Percentiles rank a stretch among this genome's conserved stretches.
These are phyloP conservation scores for Mycena alexandri DNA, from an alignment of 768 basidiomycete genomes.

Conservation along the genomic window DNA sequence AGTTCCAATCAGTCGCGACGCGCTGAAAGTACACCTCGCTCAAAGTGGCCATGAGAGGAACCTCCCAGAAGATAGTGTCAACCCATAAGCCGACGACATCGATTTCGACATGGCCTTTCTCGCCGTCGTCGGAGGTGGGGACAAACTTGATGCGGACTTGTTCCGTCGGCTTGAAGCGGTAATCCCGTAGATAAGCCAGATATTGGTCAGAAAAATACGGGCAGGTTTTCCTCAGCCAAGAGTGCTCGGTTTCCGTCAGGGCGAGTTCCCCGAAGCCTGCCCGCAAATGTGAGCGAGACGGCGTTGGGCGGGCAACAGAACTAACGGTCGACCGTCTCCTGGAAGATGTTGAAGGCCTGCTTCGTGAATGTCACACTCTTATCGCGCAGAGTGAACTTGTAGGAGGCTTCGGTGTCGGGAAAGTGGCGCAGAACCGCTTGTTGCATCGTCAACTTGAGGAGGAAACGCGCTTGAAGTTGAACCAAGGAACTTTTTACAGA, in stretches of 20 bases:
- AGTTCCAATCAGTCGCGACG: slow-evolving; percentile 84
- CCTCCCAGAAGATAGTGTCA: slow-evolving; percentile 95
- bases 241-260: slow-evolving; percentile 71
- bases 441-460: slow-evolving; percentile 90
- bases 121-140: slow-evolving; percentile 64
- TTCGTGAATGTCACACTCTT: slow-evolving; percentile 73
- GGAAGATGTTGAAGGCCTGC: slow-evolving; percentile 71
- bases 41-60: slow-evolving; percentile 92
- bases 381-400: slow-evolving; percentile 87
- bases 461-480: slow-evolving; percentile 13
- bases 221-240: slow-evolving; percentile 76
- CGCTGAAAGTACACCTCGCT: slow-evolving; percentile 90
- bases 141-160: slow-evolving; percentile 77
- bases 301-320: slow-evolving; percentile 30
- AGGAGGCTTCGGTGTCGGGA: slow-evolving; percentile 75
- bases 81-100: slow-evolving; percentile 80
- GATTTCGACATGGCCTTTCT: slow-evolving; percentile 77
- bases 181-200: slow-evolving; percentile 79
- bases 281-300: slow-evolving; percentile 7
- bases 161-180: slow-evolving; percentile 75
- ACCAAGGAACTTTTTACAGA: neutral
- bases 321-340: slow-evolving; percentile 68
- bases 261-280: slow-evolving; percentile 77
- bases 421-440: slow-evolving; percentile 88
- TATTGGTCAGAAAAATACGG: slow-evolving; percentile 82